Percentiles rank a stretch among this genome's conserved stretches.
These are phyloP conservation scores for Calonectria hongkongensis DNA, from an alignment of 2,329 filamentous ascomycete genomes.

Conservation along the genomic window DNA sequence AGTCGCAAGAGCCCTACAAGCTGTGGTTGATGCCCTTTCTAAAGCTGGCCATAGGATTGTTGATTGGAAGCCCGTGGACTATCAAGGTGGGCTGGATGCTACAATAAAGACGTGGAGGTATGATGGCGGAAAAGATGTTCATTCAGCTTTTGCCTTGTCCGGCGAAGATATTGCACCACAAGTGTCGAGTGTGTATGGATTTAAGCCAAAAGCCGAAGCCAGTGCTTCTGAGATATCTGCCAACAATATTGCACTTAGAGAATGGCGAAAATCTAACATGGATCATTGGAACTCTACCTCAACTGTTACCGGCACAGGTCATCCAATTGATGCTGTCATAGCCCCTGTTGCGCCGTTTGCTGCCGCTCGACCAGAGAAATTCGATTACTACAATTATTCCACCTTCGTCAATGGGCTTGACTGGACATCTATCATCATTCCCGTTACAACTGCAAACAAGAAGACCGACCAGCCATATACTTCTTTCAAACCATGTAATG, in stretches of 20 bases:
- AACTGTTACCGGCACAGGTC: not conserved
- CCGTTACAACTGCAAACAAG: not conserved
- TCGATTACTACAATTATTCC: constrained; percentile 3
- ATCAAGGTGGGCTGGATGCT: not conserved
- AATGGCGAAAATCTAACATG: constrained; percentile 2
- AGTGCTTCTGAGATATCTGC: not conserved
- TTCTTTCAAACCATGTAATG: not conserved
- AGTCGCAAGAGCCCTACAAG: not conserved
- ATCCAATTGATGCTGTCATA: constrained; percentile 1
- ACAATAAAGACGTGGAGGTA: not conserved
- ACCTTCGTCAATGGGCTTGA: constrained; percentile 5
- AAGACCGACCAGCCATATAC: not conserved
- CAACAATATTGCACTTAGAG: not conserved
- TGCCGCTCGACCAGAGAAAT: not conserved
- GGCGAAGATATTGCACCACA: not conserved
- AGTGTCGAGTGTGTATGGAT: not conserved
- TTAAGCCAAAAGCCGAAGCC: not conserved
- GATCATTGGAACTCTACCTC: constrained; percentile 16
- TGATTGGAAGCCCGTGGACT: not conserved
- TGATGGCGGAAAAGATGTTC: not conserved
- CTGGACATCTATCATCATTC: constrained; percentile 4
- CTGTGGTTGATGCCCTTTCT: not conserved
- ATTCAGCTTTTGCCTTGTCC: not conserved
- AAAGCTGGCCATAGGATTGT: not conserved
- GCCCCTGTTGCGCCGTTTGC: not conserved